Base-by-base conservation (phyloP, 805 yeast species). In the Yamadazyma philogaea region DNA sequence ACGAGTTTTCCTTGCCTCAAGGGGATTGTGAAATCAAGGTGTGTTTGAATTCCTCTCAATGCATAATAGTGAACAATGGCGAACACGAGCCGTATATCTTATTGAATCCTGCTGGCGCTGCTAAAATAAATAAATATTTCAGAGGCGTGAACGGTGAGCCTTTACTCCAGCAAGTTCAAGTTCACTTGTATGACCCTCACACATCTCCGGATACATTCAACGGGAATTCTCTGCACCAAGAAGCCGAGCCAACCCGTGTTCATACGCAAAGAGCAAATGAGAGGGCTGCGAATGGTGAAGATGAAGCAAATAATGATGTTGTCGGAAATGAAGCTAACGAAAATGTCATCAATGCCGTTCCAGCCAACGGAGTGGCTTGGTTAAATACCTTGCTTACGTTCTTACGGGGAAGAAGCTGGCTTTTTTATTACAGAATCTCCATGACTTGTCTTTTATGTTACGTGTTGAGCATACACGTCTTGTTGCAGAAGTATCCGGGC, bases 61-160 rank as follows among this genome's bases (percentile, higher is more conserved):
- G 76, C 48, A 69, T 72, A 10, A 45, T 72, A 5, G 77, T 71
- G 20, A 60, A 63, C 30, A 49, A 56, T 10, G 54, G 51, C 2
- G 53, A 48, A 11, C 57, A 59, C 30, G 57, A 53, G 11, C 74
- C 76, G 4, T 73, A 72, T 40, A 30, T 72, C 2, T 51, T 72
- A 32, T 32, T 73, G 3, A 70, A 60, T 42, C 60, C 63, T n/a
- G 46, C 68, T 2, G 78, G 68, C 0, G 45, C 54, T 10, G 56
- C 64, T 2, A 61, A 60, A 22, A 45, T 72, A 14, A 44, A 54
- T 36, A 38, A 42, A n/a, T 24, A 15, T 6, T 46, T 46, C 22
- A 31, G 36, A 14, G 28, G 17, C 2, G 26, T n/a, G 15, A 31
- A 46, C 26, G 60, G 58, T 1, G 44, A 42, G 8, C 28, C 52